These are phyloP conservation scores for Ogataea methylovora DNA, from an alignment of 805 yeast genomes.

Conservation along the genomic window DNA sequence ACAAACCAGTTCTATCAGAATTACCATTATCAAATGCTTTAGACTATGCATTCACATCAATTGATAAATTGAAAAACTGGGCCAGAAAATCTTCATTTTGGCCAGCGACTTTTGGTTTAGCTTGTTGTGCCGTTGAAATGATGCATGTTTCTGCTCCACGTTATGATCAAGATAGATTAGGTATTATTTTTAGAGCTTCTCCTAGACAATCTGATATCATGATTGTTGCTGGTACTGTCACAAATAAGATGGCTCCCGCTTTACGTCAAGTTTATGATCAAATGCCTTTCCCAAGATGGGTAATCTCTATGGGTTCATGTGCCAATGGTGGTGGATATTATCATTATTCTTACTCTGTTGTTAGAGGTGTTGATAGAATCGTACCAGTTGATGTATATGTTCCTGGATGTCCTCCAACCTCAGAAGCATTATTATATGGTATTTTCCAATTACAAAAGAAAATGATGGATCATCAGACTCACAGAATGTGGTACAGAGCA, in stretches of 20 bases:
- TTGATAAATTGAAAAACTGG: slow-evolving; percentile 83
- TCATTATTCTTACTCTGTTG: slow-evolving; percentile 84
- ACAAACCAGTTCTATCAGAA: slow-evolving; percentile 64
- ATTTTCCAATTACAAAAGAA: slow-evolving; percentile 84
- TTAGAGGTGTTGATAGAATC: slow-evolving; percentile 83
- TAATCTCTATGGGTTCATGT: slow-evolving; percentile 89
- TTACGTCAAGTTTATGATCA: slow-evolving; percentile 89
- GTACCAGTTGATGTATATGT: slow-evolving; percentile 87
- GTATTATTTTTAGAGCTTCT: slow-evolving; percentile 88
- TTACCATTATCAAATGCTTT: slow-evolving; percentile 51
- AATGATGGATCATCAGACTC: slow-evolving; percentile 75
- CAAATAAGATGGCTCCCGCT: slow-evolving; percentile 92
- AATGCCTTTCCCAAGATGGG: slow-evolving; percentile 95
- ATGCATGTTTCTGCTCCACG: slow-evolving; percentile 90
- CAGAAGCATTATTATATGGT: slow-evolving; percentile 88
- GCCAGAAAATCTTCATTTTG: slow-evolving; percentile 87
- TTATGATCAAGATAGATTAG: slow-evolving; percentile 87
- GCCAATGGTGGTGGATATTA: slow-evolving; percentile 93
- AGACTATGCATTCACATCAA: slow-evolving; percentile 75
- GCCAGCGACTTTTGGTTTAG: slow-evolving; percentile 90
- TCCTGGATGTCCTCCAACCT: slow-evolving; percentile 90
- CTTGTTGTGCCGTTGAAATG: slow-evolving; percentile 94
- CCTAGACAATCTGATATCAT: slow-evolving; percentile 90
- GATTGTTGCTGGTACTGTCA: slow-evolving; percentile 88
- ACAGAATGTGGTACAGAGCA: slow-evolving; percentile 79